These are phyloP conservation scores for Botryobasidium botryosum DNA, from an alignment of 768 basidiomycete genomes.

Conservation along the genomic window DNA sequence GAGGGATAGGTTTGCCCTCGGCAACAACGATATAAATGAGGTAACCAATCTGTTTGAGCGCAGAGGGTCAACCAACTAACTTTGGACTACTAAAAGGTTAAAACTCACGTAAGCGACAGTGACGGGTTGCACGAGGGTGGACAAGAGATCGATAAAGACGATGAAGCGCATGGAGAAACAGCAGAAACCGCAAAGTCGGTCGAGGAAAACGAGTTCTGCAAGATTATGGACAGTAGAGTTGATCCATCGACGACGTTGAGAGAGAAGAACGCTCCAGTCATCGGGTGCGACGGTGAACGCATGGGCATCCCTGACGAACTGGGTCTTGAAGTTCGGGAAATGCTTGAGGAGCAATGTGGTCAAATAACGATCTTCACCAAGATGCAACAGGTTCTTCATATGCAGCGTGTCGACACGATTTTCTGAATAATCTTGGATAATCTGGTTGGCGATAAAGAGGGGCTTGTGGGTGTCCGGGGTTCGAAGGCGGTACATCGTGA, in stretches of 20 bases:
- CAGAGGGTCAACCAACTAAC: neutral
- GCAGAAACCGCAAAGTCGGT: constrained; percentile 89
- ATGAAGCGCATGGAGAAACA: constrained; percentile 99
- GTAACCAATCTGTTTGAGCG: constrained; percentile 50
- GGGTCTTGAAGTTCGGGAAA: constrained; percentile 87
- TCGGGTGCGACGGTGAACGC: constrained; percentile 92
- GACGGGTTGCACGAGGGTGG: constrained; percentile 70
- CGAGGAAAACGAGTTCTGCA: constrained; percentile 80
- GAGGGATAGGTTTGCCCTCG: constrained; percentile 49
- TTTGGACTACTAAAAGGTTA: neutral
- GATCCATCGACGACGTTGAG: constrained; percentile 98
- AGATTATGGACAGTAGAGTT: constrained; percentile 98
- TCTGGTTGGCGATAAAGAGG: constrained; percentile 74
- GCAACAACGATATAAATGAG: constrained; percentile 67
- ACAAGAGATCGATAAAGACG: constrained; percentile 90
- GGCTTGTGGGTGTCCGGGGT: constrained; percentile 94
- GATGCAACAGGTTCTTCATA: constrained; percentile 95
- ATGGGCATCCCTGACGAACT: constrained; percentile 86
- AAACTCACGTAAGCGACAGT: constrained; percentile 73
- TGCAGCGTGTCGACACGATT: constrained; percentile 94
- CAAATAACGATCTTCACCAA: constrained; percentile 98
- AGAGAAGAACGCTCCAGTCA: constrained; percentile 84
- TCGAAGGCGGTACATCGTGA: constrained; percentile 89
- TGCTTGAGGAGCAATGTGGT: constrained; percentile 92
- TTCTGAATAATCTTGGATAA: constrained; percentile 87